These are phyloP conservation scores for Sindora glabra DNA, from an alignment of 306 rosid genomes.

Conservation along the genomic window DNA sequence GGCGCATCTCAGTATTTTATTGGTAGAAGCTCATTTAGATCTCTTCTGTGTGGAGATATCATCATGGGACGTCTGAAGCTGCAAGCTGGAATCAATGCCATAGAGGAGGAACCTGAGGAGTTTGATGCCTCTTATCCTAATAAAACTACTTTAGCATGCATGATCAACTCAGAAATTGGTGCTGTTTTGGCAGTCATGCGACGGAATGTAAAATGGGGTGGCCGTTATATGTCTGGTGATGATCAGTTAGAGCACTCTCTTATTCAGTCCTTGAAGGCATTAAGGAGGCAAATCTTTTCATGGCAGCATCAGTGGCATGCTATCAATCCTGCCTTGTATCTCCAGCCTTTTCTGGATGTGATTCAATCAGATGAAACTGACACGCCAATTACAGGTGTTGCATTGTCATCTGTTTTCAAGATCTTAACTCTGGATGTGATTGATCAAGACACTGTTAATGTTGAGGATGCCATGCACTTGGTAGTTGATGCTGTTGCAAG, in stretches of 20 bases:
- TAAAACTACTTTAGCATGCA: slow-evolving; percentile 76
- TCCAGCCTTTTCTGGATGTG: slow-evolving; percentile 96
- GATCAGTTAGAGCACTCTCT: slow-evolving; percentile 93
- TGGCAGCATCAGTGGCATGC: slow-evolving; percentile 95
- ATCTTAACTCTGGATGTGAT: slow-evolving; percentile 83
- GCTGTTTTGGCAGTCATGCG: slow-evolving; percentile 96
- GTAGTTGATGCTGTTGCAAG: slow-evolving; percentile 96
- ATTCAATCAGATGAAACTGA: slow-evolving; percentile 94
- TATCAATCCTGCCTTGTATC: slow-evolving; percentile 72
- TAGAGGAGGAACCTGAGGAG: slow-evolving; percentile 91
- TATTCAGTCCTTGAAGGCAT: slow-evolving; percentile 80
- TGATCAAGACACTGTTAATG: slow-evolving; percentile 75
- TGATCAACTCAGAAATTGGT: slow-evolving; percentile 89
- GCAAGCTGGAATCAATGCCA: slow-evolving; percentile 64
- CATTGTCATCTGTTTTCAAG: slow-evolving; percentile 91
- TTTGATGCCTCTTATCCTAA: slow-evolving; percentile 48
- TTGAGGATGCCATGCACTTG: slow-evolving; percentile 88
- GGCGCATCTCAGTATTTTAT: slow-evolving; percentile 17
- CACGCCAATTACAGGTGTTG: slow-evolving; percentile 86
- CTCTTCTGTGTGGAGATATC: not conserved
- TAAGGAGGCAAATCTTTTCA: slow-evolving; percentile 70
- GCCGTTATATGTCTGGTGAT: slow-evolving; percentile 84
- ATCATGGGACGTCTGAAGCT: slow-evolving; percentile 58
- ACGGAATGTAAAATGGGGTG: slow-evolving; percentile 94
- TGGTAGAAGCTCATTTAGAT: slow-evolving; percentile 16